Evolutionary conservation across 2,329 filamentous ascomycete genomes (phyloP).

Genomic region (Pyrenophora tritici-repentis): DNA sequence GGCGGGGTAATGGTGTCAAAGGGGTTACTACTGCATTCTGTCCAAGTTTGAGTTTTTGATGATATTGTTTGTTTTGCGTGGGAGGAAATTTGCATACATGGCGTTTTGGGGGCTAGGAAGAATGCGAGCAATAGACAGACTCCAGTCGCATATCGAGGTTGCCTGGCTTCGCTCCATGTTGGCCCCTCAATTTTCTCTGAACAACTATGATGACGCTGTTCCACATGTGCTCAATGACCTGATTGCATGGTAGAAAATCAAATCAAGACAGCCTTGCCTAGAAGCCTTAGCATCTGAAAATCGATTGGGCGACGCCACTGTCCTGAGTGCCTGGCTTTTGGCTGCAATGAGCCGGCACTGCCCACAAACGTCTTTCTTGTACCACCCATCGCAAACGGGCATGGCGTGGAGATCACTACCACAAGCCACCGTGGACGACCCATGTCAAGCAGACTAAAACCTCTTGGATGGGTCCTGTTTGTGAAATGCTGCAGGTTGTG

Average conservation of each 20-base stretch:
- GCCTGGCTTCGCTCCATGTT: slow-evolving; percentile 13
- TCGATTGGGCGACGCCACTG: slow-evolving; percentile 14
- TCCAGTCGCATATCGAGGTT: slow-evolving; percentile 13
- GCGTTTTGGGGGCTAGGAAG: slow-evolving; percentile 18
- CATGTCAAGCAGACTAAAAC: slow-evolving; percentile 17
- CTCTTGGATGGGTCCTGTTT: slow-evolving; percentile 21
- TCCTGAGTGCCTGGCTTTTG: slow-evolving; percentile 17
- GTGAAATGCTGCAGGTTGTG: slow-evolving; percentile 16
- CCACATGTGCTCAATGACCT: not conserved
- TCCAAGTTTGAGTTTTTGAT: slow-evolving; percentile 1
- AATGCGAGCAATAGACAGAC: slow-evolving; percentile 16
- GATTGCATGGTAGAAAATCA: not conserved
- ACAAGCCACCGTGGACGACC: slow-evolving; percentile 17
- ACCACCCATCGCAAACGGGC: slow-evolving; percentile 22
- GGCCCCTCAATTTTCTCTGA: slow-evolving; percentile 4
- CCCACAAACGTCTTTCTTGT: slow-evolving; percentile 29
- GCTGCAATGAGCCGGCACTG: slow-evolving; percentile 20
- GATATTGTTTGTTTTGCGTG: slow-evolving; percentile 8
- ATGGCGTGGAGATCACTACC: slow-evolving; percentile 23
- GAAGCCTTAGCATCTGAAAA: not conserved
- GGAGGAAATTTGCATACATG: slow-evolving; percentile 22
- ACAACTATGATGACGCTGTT: slow-evolving; percentile 12
- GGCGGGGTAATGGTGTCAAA: too few relatives aligned
- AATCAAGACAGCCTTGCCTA: not conserved
- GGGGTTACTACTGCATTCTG: not conserved